Percentiles rank a stretch among this genome's conserved stretches.
phyloP scores from a whole-genome alignment of 78 protist genomes.

The Dictyostelium purpureum region DNA sequence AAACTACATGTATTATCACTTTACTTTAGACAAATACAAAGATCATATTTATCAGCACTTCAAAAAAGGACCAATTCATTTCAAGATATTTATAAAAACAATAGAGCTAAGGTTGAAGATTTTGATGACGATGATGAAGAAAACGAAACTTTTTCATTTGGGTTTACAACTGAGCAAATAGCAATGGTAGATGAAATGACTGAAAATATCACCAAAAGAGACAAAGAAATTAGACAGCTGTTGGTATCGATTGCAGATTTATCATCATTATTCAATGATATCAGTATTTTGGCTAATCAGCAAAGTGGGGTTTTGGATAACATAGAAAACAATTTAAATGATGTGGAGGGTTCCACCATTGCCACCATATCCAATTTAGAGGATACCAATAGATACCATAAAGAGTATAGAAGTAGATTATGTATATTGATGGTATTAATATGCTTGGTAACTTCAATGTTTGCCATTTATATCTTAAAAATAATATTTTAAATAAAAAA shows the following conservation, averaged over 20 bases:
- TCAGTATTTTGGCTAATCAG: constrained; percentile 3
- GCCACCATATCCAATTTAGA: neutral
- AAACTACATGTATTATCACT: constrained; percentile 26
- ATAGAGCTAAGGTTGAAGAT: too few relatives aligned
- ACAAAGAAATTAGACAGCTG: constrained; percentile 33
- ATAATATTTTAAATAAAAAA: constrained; percentile 24
- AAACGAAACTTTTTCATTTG: neutral
- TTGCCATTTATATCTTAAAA: constrained; percentile 34
- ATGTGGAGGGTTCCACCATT: neutral
- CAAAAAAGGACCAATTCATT: neutral
- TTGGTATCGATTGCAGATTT: constrained; percentile 20
- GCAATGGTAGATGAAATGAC: neutral
- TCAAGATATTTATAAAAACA: too few relatives aligned
- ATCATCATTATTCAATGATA: constrained; percentile 28
- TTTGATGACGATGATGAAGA: constrained; percentile 19
- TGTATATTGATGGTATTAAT: constrained; percentile 52
- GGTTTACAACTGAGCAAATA: neutral
- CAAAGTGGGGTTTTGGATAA: constrained; percentile 49
- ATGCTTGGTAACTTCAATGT: constrained; percentile 35
- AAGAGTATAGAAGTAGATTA: constrained; percentile 31
- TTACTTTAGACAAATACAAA: constrained; percentile 45
- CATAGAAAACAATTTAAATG: constrained; percentile 43
- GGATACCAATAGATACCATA: constrained; percentile 12
- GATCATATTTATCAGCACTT: constrained; percentile 4
- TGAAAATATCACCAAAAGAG: neutral